Evolutionary conservation across 139 green algal species (phyloP).

Genomic region (Chlamydomonas sphaeroides): DNA sequence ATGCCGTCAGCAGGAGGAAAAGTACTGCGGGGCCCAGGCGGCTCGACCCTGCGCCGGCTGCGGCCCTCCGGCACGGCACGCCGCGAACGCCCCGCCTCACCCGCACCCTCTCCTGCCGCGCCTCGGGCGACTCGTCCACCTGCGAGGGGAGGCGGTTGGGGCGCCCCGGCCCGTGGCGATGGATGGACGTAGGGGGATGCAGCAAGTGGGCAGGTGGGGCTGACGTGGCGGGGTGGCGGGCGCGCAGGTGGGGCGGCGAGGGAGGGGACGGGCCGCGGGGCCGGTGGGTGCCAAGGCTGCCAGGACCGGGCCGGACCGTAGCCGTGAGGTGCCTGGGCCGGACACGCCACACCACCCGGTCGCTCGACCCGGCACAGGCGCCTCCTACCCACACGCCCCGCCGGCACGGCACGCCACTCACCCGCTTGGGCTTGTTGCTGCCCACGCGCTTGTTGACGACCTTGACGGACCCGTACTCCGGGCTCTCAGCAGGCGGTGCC

Average conservation of each 20-base stretch:
- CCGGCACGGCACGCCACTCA: background rate
- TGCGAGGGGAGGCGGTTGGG: background rate
- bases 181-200: too few relatives aligned
- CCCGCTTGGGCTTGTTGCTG: conserved; percentile 19
- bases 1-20: too few relatives aligned
- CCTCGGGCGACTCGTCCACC: conserved; percentile 32
- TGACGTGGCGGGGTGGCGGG: too few relatives aligned
- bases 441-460: conserved; percentile 38
- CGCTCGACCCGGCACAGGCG: background rate
- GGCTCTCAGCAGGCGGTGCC: background rate
- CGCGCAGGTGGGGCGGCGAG: too few relatives aligned
- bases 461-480: background rate
- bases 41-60: too few relatives aligned
- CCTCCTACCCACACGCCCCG: background rate
- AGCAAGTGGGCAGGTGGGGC: too few relatives aligned
- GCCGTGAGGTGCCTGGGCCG: too few relatives aligned
- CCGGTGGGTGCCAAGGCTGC: background rate
- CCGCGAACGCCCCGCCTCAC: background rate
- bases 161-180: background rate
- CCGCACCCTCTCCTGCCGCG: conserved; percentile 47
- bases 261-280: too few relatives aligned
- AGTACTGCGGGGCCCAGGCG: too few relatives aligned
- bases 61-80: too few relatives aligned
- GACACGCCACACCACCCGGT: too few relatives aligned
- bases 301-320: background rate